These are phyloP conservation scores for Heterobasidion parviporum DNA, from an alignment of 1,284 basidiomycete species.

Conservation along the genomic window DNA sequence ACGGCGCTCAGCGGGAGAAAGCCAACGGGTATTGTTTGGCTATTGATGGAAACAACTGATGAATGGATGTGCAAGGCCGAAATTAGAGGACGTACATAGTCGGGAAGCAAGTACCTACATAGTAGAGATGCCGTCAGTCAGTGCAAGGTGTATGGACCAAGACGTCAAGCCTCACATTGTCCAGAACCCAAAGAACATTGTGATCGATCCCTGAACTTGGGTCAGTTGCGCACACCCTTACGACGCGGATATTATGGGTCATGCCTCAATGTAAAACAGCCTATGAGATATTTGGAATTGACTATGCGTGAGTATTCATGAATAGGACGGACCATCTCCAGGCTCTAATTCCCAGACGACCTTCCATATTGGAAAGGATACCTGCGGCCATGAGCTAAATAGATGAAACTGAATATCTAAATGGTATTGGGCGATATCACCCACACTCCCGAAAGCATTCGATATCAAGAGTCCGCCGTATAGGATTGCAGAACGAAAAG, in stretches of 20 bases:
- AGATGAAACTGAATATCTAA: neutral
- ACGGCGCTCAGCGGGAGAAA: constrained; percentile 48
- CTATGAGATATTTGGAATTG: constrained; percentile 48
- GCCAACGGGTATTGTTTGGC: constrained; percentile 63
- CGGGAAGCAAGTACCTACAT: constrained; percentile 14
- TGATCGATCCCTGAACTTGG: too few species aligned
- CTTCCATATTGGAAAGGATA: constrained; percentile 64
- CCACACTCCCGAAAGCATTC: constrained; percentile 68
- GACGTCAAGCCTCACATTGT: constrained; percentile 24
- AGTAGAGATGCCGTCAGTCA: too few species aligned
- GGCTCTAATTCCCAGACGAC: constrained; percentile 54
- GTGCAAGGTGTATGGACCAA: too few species aligned
- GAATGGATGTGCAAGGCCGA: neutral
- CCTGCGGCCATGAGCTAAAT: constrained; percentile 57
- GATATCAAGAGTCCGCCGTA: constrained; percentile 64
- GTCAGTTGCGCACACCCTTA: too few species aligned
- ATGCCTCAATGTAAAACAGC: constrained; percentile 17
- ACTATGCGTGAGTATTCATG: too few species aligned
- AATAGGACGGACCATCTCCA: constrained; percentile 50
- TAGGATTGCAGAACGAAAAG: constrained; percentile 62
- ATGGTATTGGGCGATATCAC: constrained; percentile 11
- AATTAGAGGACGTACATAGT: constrained; percentile 15
- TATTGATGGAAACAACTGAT: constrained; percentile 12
- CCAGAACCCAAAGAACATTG: too few species aligned
- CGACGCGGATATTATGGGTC: too few species aligned